Evolutionary conservation across 1,284 basidiomycete species (phyloP), one percentile per base, ranked within the genome.

Genomic region (Cystobasidiaceae sp.): DNA sequence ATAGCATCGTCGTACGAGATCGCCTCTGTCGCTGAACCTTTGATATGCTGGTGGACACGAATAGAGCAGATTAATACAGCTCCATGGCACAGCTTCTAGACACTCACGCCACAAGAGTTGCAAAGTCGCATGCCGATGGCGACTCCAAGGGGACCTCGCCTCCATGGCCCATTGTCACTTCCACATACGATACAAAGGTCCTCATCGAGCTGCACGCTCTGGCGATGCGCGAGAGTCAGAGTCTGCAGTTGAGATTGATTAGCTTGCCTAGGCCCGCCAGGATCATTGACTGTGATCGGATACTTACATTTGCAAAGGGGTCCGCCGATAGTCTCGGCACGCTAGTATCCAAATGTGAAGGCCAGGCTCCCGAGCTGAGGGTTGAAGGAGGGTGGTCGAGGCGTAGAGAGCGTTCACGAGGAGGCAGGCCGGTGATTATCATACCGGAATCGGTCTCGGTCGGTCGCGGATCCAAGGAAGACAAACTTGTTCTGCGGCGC

Each of bases 91-190:
- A 4, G 21, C 19, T 50, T 13, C 4, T 37, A 8, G 8, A 33
- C 51, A 50, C 51, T 54, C 28, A 54, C 51, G 5, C 54, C 54
- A 33, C 54, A 57, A 4, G 54, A 57, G 39, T 57, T 57, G 54
- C 54, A 57, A 15, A 57, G 23, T 39, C 37, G 11, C 11, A 39
- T 11, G n/a, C 37, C 37, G 4, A 33, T 57, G 6, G 34, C 28
- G 17, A 57, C n/a, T 15, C 54, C 54, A 19, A 57, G 54, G 15
- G 54, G 54, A 43, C 54, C 54, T 21, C 54, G 54, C 13, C 54
- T 33, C 54, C 54, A 57, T 43, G 54, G 54, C 7, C 37, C 54
- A 27, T 57, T 57, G 9, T 15, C 37, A 19, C n/a, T 21, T 41
- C 32, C 54, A 21, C 54, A 57, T 4, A 57, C 54, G 21, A 30